Conservation (phyloP, 495 filamentous ascomycete species). For the Podospora pseudopauciseta region DNA sequence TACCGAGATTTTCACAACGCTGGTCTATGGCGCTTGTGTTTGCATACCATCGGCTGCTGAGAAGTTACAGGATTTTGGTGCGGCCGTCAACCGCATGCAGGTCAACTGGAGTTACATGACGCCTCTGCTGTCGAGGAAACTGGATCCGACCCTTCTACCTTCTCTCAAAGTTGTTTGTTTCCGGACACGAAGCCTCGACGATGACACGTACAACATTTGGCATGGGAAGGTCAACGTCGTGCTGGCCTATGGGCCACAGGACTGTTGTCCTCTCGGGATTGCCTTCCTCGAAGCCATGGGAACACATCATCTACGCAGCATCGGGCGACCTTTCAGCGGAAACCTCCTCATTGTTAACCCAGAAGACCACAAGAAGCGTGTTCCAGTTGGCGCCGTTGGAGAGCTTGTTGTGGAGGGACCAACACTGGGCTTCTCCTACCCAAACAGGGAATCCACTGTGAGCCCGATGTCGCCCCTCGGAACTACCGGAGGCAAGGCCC, state of each 20-base stretch:
- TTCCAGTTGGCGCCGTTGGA: constrained; percentile 46
- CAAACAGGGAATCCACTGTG: constrained; percentile 31
- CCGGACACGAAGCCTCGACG: constrained; percentile 41
- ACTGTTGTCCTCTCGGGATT: constrained; percentile 45
- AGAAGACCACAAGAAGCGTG: constrained; percentile 45
- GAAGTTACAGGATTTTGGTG: constrained; percentile 35
- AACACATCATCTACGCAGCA: constrained; percentile 35
- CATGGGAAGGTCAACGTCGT: constrained; percentile 42
- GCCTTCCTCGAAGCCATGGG: constrained; percentile 41
- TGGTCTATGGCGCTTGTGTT: constrained; percentile 53
- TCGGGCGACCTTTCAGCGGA: constrained; percentile 43
- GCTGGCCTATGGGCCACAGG: constrained; percentile 44
- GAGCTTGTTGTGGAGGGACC: constrained; percentile 48
- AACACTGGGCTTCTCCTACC: constrained; percentile 38
- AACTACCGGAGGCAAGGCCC: constrained; percentile 15
- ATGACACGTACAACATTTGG: constrained; percentile 43
- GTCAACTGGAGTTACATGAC: constrained; percentile 51
- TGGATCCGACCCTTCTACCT: constrained; percentile 36
- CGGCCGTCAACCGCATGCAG: constrained; percentile 42
- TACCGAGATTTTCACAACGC: constrained; percentile 61
- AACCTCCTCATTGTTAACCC: constrained; percentile 46
- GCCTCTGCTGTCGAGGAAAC: constrained; percentile 42
- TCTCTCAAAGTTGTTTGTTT: constrained; percentile 45
- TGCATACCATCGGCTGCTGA: constrained; percentile 47
- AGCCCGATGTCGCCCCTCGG: constrained; percentile 26